Evolutionary conservation across 2,329 filamentous ascomycete genomes (phyloP).

Genomic region (Beauveria medogensis): DNA sequence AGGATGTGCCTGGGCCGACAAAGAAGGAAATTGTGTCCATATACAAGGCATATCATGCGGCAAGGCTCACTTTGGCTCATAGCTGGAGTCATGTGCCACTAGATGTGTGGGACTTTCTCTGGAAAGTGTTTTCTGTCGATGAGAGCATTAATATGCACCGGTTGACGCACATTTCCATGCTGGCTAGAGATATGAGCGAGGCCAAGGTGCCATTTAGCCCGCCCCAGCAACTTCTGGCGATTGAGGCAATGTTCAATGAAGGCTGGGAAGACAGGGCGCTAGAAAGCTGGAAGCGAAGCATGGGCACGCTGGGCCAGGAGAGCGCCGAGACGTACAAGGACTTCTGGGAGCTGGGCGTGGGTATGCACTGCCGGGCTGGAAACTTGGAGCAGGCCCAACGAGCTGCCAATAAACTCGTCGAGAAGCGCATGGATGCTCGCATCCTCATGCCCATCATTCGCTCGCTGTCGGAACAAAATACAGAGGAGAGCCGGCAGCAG

Average conservation of each 20-base stretch:
- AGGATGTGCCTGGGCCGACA: slow-evolving; percentile 21
- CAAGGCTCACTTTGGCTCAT: slow-evolving; percentile 34
- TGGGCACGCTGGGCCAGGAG: slow-evolving; percentile 41
- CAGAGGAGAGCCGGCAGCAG: slow-evolving; percentile 36
- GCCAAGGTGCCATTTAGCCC: slow-evolving; percentile 47
- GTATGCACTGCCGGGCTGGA: slow-evolving; percentile 52
- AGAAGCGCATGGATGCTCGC: slow-evolving; percentile 41
- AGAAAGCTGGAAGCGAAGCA: slow-evolving; percentile 54
- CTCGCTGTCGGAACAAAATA: slow-evolving; percentile 49
- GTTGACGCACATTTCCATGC: slow-evolving; percentile 50
- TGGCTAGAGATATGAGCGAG: slow-evolving; percentile 59
- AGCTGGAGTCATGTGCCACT: slow-evolving; percentile 48
- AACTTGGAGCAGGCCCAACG: slow-evolving; percentile 52
- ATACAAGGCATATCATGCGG: slow-evolving; percentile 44
- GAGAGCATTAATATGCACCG: slow-evolving; percentile 44
- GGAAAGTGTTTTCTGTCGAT: slow-evolving; percentile 50
- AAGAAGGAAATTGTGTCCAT: slow-evolving; percentile 29
- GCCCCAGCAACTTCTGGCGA: slow-evolving; percentile 55
- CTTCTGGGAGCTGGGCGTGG: slow-evolving; percentile 59
- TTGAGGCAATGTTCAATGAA: slow-evolving; percentile 59
- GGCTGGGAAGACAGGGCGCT: slow-evolving; percentile 53
- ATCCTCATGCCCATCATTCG: slow-evolving; percentile 62
- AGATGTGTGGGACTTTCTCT: slow-evolving; percentile 57
- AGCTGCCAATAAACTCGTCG: slow-evolving; percentile 46
- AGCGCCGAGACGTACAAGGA: slow-evolving; percentile 36